Evolutionary conservation across 495 filamentous ascomycete species (phyloP).

Genomic region (Hyaloscypha finlandica): DNA sequence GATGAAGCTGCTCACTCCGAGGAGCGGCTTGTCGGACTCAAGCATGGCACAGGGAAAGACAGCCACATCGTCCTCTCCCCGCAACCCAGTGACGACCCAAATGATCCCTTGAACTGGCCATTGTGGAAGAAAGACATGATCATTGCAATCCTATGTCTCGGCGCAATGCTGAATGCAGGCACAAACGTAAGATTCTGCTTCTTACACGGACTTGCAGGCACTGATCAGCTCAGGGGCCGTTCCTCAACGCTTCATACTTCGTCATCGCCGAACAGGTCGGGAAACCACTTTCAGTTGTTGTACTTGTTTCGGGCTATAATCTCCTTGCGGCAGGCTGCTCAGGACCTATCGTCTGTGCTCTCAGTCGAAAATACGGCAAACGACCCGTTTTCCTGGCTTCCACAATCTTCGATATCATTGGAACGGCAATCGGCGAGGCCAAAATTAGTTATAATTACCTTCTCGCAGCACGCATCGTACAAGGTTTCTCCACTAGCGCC

Average conservation of each 20-base stretch:
- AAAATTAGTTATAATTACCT: constrained; percentile 45
- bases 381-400: constrained; percentile 57
- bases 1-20: constrained; percentile 10
- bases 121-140: constrained; percentile 45
- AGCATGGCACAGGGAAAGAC: constrained; percentile 43
- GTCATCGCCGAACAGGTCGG: constrained; percentile 3
- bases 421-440: constrained; percentile 49
- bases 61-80: constrained; percentile 43
- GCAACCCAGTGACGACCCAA: constrained; percentile 45
- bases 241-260: constrained; percentile 10
- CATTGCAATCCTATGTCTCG: constrained; percentile 42
- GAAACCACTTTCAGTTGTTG: constrained; percentile 1
- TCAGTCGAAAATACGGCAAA: constrained; percentile 58
- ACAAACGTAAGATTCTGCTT: constrained; percentile 49
- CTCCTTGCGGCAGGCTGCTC: constrained; percentile 7
- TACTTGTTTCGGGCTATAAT: constrained; percentile 2
- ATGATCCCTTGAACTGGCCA: constrained; percentile 42
- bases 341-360: constrained; percentile 35
- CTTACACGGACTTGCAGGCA: not conserved
- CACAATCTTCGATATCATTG: constrained; percentile 51
- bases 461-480: constrained; percentile 35
- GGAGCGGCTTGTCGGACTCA: constrained; percentile 25
- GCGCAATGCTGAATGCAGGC: constrained; percentile 69
- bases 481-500: constrained; percentile 34
- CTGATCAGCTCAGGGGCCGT: constrained; percentile 1